Evolutionary conservation across 768 basidiomycete species (phyloP), one percentile per base, ranked within the genome.

Genomic region (Trametes punicea): DNA sequence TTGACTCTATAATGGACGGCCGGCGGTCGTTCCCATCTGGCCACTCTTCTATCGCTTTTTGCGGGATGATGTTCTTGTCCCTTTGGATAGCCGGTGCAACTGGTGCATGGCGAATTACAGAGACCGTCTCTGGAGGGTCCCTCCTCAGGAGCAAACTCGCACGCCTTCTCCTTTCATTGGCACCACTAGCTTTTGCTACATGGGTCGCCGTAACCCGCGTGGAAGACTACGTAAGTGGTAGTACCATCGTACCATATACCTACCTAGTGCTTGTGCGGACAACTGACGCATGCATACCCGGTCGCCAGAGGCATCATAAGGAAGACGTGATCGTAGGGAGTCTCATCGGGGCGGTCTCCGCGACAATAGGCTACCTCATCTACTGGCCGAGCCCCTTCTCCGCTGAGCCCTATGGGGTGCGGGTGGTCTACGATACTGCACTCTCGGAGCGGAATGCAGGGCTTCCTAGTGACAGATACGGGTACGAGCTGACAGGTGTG

Each of bases 321-420:
- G 85, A 85, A 68, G 86, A 88, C 64, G 79, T 87, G 13, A 77
- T 87, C 51, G 81, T 80, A 8, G 86, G 86, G 23, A 77, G 80
- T 55, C 59, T 80, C 21, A 80, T 87, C 45, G 86, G 86, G 30
- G 72, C 78, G 6, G 27, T 77, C 27, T 79, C 75, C 15, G 78
- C 81, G 13, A 66, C 70, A 9, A 65, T 79, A 51, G 76, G 75
- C 62, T 87, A 84, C 66, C 72, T 79, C 55, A 75, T 82, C 31
- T 87, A 84, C 67, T 87, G 84, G 83, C 83, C 82, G 40, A 84
- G 70, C 56, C 85, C 85, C 2, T 82, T 86, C 65, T 70, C 74
- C n/a, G 27, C 47, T 13, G 36, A 55, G n/a, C 39, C 51, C 6
- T 44, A 47, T 36, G 67, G 72, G 61, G 80, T 83, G 29, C 73